phyloP scores from a whole-genome alignment of 345 rosid genomes.

The Eucalyptus melliodora region DNA sequence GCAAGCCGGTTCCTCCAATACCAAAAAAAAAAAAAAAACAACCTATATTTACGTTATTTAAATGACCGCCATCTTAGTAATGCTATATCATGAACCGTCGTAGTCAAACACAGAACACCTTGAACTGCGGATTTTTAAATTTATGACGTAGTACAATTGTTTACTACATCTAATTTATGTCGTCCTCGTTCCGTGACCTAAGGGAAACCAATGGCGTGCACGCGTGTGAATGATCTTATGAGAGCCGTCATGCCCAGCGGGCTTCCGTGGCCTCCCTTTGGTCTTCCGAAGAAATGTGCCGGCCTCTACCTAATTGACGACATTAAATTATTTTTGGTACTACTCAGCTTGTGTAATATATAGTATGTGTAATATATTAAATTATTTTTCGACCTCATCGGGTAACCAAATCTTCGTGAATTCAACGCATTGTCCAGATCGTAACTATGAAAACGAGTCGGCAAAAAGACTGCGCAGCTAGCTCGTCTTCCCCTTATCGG shows the following conservation, averaged over 20 bases:
- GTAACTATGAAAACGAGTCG: neutral
- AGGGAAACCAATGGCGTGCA: neutral
- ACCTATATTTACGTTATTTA: neutral
- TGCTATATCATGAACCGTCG: neutral
- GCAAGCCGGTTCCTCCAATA: too few species aligned
- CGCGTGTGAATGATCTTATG: neutral
- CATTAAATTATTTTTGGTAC: neutral
- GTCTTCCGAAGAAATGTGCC: neutral
- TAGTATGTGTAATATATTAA: too few species aligned
- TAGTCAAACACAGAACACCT: neutral
- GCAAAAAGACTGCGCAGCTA: neutral
- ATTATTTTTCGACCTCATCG: neutral
- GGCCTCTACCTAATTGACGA: neutral
- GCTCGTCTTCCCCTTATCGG: neutral
- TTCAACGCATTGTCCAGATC: neutral
- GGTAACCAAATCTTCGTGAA: neutral
- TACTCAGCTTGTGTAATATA: neutral
- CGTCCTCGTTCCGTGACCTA: neutral
- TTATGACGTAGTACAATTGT: neutral
- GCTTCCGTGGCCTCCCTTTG: neutral
- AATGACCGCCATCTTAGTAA: neutral
- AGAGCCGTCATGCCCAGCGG: neutral
- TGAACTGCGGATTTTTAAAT: neutral
- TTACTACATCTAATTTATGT: neutral
- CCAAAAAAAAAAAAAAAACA: too few species aligned